Evolutionary conservation across 371 early-diverging fungal genomes (phyloP).

Genomic region (Entomophthora muscae): DNA sequence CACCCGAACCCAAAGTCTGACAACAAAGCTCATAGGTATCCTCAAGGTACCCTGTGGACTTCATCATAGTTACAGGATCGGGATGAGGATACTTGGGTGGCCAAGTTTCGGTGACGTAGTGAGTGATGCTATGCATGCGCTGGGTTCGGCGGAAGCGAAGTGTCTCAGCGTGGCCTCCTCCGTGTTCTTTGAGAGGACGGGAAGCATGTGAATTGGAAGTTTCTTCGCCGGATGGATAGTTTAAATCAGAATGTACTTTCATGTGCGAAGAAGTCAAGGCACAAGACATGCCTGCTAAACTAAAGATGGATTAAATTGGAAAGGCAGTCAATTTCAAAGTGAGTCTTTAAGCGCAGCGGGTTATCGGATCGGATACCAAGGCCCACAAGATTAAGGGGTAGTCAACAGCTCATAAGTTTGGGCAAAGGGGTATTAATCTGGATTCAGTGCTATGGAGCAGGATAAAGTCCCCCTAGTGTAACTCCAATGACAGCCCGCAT

Average conservation of each 20-base stretch:
- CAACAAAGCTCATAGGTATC: neutral
- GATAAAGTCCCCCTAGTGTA: no score
- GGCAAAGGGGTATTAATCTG: neutral
- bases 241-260: neutral
- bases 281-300: neutral
- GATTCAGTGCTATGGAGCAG: neutral
- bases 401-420: neutral
- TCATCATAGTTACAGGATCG: neutral
- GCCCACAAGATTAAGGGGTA: neutral
- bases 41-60: neutral
- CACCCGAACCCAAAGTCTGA: neutral
- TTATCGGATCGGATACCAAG: neutral
- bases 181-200: neutral
- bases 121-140: neutral
- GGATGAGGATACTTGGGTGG: neutral
- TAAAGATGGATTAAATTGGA: neutral
- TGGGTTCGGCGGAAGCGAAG: neutral
- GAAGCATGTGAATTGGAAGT: neutral
- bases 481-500: no score
- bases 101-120: conserved; percentile 1
- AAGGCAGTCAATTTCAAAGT: neutral
- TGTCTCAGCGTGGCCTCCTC: conserved; percentile 1
- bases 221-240: neutral
- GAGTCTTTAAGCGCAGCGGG: neutral
- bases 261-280: neutral